These are phyloP conservation scores for Dorcoceras hygrometricum DNA, from an alignment of 257 asterid species.

Conservation along the genomic window DNA sequence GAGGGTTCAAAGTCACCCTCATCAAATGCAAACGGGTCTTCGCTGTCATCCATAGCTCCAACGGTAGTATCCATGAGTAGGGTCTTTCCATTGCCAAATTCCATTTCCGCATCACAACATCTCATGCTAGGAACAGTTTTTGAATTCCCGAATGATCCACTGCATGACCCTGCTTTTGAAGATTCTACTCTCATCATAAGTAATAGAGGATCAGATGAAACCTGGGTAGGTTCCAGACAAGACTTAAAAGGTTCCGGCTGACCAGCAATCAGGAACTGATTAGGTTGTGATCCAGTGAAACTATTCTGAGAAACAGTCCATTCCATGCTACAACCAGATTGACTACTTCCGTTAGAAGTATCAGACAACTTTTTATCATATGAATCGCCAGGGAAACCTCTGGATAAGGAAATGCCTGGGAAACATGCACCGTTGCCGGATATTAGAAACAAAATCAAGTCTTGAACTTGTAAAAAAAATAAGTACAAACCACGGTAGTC, in stretches of 20 bases:
- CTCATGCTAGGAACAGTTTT: slow-evolving; percentile 26
- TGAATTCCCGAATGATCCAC: slow-evolving; percentile 42
- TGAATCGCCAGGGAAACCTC: slow-evolving; percentile 29
- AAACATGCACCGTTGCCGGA: slow-evolving; percentile 19
- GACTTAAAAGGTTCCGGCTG: slow-evolving; percentile 32
- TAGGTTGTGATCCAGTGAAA: slow-evolving; percentile 31
- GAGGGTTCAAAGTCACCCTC: slow-evolving; percentile 62
- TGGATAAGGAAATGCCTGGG: slow-evolving; percentile 48
- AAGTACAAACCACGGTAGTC: background rate
- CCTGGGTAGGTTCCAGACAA: slow-evolving; percentile 34
- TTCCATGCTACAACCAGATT: slow-evolving; percentile 41
- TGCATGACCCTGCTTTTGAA: slow-evolving; percentile 50
- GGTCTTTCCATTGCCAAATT: slow-evolving; percentile 29
- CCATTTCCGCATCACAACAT: slow-evolving; percentile 31
- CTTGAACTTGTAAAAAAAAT: background rate
- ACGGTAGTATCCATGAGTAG: slow-evolving; percentile 24
- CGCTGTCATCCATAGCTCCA: slow-evolving; percentile 43
- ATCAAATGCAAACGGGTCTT: slow-evolving; percentile 83
- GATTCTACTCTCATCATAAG: slow-evolving; percentile 57
- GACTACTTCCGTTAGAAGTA: slow-evolving; percentile 31
- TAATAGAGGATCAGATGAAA: slow-evolving; percentile 43
- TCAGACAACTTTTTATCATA: slow-evolving; percentile 31
- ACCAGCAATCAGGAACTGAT: slow-evolving; percentile 30
- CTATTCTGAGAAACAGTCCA: slow-evolving; percentile 40
- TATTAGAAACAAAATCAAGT: slow-evolving; percentile 8